Evolutionary conservation across 768 basidiomycete species (phyloP).

Genomic region (Hypsizygus marmoreus): DNA sequence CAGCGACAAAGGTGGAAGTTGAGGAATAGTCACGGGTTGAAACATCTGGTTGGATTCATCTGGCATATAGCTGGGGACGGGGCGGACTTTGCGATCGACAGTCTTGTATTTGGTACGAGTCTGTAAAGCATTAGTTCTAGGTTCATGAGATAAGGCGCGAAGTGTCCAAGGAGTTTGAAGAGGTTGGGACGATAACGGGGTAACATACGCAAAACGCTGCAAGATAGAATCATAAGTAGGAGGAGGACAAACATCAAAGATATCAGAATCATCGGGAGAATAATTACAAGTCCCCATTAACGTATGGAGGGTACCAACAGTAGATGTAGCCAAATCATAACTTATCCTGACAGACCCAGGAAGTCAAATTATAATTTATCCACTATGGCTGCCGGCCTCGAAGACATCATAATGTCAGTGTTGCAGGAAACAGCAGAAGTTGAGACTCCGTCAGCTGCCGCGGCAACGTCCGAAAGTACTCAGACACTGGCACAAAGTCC

Average conservation of each 20-base stretch:
- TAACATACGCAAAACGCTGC: not conserved
- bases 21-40: slow-evolving; percentile 17
- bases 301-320: too few species aligned
- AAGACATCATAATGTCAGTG: too few species aligned
- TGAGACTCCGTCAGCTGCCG: too few species aligned
- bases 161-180: slow-evolving; percentile 11
- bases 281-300: not conserved
- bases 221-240: slow-evolving; percentile 14
- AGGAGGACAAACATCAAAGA: slow-evolving; percentile 9
- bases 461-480: too few species aligned
- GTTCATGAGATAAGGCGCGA: slow-evolving; percentile 3
- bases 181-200: not conserved
- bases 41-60: slow-evolving; percentile 19
- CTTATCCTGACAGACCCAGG: too few species aligned
- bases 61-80: slow-evolving; percentile 27
- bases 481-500: too few species aligned
- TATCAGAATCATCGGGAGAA: slow-evolving; percentile 3
- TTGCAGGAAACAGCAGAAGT: too few species aligned
- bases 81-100: slow-evolving; percentile 24
- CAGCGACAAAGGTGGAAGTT: slow-evolving; percentile 2
- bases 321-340: too few species aligned
- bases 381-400: too few species aligned
- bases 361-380: too few species aligned
- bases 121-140: not conserved
- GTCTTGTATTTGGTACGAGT: slow-evolving; percentile 20